phyloP scores from a whole-genome alignment of 2,329 filamentous ascomycete species.

The Fusarium tuaranense region DNA sequence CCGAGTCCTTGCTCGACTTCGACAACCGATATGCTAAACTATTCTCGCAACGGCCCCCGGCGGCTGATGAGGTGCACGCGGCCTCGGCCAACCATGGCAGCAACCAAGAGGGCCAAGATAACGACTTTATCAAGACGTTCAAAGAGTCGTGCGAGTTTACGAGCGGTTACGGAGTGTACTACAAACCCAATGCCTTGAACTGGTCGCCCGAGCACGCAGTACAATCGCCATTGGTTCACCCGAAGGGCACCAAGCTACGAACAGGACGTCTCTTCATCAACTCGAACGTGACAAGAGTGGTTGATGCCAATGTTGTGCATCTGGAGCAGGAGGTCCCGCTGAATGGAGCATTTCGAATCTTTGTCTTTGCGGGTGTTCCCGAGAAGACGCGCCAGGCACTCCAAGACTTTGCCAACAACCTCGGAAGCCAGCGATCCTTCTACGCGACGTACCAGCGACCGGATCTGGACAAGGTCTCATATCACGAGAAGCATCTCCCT shows the following conservation, averaged over 20 bases:
- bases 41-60: constrained; percentile 83
- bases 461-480: constrained; percentile 72
- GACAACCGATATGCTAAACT: constrained; percentile 91
- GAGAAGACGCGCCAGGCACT: constrained; percentile 71
- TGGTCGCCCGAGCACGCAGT: constrained; percentile 82
- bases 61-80: constrained; percentile 77
- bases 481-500: constrained; percentile 87
- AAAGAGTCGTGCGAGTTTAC: constrained; percentile 94
- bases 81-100: constrained; percentile 60
- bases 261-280: constrained; percentile 83
- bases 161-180: constrained; percentile 89
- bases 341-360: constrained; percentile 89
- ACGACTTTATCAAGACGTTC: constrained; percentile 89
- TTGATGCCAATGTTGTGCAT: constrained; percentile 90
- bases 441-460: constrained; percentile 72
- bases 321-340: constrained; percentile 90
- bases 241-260: constrained; percentile 72
- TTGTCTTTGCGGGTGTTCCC: constrained; percentile 83
- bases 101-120: constrained; percentile 63
- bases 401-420: constrained; percentile 73
- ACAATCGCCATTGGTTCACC: constrained; percentile 76
- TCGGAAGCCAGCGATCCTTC: constrained; percentile 78
- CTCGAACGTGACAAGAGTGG: constrained; percentile 85
- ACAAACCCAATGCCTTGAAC: constrained; percentile 85
- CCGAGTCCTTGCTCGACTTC: constrained; percentile 86